Evolutionary conservation across 1,284 basidiomycete species (phyloP), one percentile per base, ranked within the genome.

Genomic region (Ustilago xerochloae): DNA sequence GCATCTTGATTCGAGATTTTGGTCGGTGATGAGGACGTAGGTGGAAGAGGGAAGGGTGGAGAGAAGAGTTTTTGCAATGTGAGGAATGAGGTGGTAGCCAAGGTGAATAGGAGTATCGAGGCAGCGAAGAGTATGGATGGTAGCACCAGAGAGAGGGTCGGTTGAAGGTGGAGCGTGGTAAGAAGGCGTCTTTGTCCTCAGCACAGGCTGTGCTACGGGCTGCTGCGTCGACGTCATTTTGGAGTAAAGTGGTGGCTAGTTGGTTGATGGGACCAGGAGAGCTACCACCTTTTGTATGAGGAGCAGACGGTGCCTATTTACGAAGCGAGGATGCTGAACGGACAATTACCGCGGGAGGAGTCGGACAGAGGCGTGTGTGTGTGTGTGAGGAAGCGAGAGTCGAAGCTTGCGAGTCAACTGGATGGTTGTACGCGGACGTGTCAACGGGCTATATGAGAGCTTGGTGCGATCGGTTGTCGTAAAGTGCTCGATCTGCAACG

Each of bases 21-120:
- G 90, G 86, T 99, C 96, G 41, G 95, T 97, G 85, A 99, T 87
- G 75, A 99, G 88, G 80, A 94, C 92, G 86, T 98, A 99, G 60
- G 92, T 90, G 9, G 94, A 93, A 0, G 94, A 92, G 0, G 91
- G 88, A 32, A 97, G 88, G 5, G 89, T 89, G 0, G 88, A 84
- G 29, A 81, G 58, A 74, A 97, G 89, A 15, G 93, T 97, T 51
- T 87, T 81, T 73, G 90, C 91, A 53, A 83, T 81, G 70, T 84
- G 82, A 49, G 79, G 78, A 60, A 79, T 67, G 30, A 84, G 78
- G 57, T 84, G 81, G 68, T 70, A 84, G 54, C 82, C 82, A 15
- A 83, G 76, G 43, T 84, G 81, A 55, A 84, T 83, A 22, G 69
- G 69, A 1, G 81, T 73, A 50, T 79, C 68, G 28, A 84, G 63